Evolutionary conservation across 371 early-diverging fungal species (phyloP).

Genomic region (Rhizopus delemar): DNA sequence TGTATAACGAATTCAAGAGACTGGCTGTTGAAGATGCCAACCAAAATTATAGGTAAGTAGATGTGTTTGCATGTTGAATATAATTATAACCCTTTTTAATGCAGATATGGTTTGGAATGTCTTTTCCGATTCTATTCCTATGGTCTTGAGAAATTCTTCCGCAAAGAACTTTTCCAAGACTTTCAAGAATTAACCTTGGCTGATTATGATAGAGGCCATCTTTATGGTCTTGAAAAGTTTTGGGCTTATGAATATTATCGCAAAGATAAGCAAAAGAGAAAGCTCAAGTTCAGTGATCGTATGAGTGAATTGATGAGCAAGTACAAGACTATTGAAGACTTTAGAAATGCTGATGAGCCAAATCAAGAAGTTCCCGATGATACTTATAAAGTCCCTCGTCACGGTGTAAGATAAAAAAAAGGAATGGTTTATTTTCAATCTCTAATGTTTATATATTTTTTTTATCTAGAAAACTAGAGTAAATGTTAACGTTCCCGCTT

Average conservation of each 20-base stretch:
- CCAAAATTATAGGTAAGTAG: constrained; percentile 72
- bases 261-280: constrained; percentile 78
- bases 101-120: constrained; percentile 89
- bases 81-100: not conserved
- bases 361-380: constrained; percentile 27
- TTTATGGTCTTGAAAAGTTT: constrained; percentile 95
- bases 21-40: constrained; percentile 90
- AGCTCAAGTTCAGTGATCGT: constrained; percentile 67
- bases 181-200: constrained; percentile 86
- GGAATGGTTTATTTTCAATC: not conserved
- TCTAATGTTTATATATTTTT: not conserved
- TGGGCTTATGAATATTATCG: constrained; percentile 95
- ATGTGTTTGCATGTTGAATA: not conserved
- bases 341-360: constrained; percentile 59
- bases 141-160: constrained; percentile 90
- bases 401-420: constrained; percentile 42
- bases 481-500: constrained; percentile 45
- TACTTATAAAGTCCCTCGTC: constrained; percentile 51
- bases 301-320: constrained; percentile 63
- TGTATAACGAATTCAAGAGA: constrained; percentile 91
- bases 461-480: constrained; percentile 36
- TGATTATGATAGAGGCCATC: constrained; percentile 75
- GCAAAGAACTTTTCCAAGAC: constrained; percentile 83
- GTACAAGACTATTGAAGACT: constrained; percentile 76
- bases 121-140: constrained; percentile 96